Evolutionary conservation across 768 basidiomycete genomes (phyloP), one percentile per base, ranked within the genome.

Genomic region (Boletus tylopilopsis): DNA sequence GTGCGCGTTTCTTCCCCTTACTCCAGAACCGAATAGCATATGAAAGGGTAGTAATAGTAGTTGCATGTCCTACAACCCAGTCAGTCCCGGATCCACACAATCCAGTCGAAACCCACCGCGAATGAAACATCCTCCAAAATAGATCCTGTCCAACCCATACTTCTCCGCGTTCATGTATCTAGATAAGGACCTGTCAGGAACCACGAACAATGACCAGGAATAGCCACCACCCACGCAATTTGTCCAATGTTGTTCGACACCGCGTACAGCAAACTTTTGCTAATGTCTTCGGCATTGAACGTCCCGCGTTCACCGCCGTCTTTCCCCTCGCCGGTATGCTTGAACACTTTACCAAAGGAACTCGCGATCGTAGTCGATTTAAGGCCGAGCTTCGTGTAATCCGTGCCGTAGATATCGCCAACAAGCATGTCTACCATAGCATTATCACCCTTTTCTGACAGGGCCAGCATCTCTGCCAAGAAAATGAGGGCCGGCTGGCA

Each of bases 1-100:
- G 75, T 35, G 96, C 96, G 34, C 92, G 83, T 70, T 97, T 98
- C 27, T 85, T 94, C 0, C 96, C 96, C 66, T 94, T 95, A 61
- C 92, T 94, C 96, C 96, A 99, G 74, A 98, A 99, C 16, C 96
- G 85, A 69, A 99, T 98, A 19, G 96, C 96, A 71, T 99, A 99
- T 19, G 96, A 98, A 44, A 98, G 76, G 16, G 96, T 98, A 16
- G 92, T 87, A 63, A 99, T 94, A 25, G 96, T 99, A 29, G 94
- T 90, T 38, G 95, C 87, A 64, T 98, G 96, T 16, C 96, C 94
- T 95, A 44, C 49, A 50, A 36, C 54, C 25, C 57, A 34, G 41
- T 56, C 19, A 64, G 47, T 37, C 22, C 23, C 13, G 4, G 7
- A 29, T 15, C 27, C 27, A 43, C 45, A 40, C 33, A 34, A 16